Percentiles rank a stretch among this genome's conserved stretches.
Conservation (phyloP, 2,329 filamentous ascomycete genomes). For the Aspergillus melleus region DNA sequence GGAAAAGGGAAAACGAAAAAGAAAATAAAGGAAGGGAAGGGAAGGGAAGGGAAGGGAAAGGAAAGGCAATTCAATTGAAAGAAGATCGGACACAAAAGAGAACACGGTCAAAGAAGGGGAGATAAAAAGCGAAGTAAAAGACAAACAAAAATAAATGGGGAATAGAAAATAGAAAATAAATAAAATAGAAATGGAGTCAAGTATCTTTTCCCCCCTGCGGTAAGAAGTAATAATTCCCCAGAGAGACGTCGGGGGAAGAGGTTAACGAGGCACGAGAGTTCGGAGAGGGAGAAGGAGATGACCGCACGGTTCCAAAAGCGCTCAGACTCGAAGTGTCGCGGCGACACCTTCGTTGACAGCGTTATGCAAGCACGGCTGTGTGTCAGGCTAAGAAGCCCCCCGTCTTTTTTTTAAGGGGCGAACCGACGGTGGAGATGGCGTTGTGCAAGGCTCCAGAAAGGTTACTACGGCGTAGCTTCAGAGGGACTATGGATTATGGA, state of each 20-base stretch:
- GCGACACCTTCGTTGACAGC: slow-evolving; percentile 26
- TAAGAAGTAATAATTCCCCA: slow-evolving; percentile 3
- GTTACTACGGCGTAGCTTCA: slow-evolving; percentile 19
- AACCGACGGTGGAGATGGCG: slow-evolving; percentile 23
- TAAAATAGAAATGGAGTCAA: not conserved
- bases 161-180: not conserved
- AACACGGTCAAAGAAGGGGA: not conserved
- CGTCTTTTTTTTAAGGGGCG: slow-evolving; percentile 21
- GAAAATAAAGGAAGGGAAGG: slow-evolving; percentile 3
- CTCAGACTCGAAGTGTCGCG: slow-evolving; percentile 20
- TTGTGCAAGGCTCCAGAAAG: slow-evolving; percentile 20
- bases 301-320: slow-evolving; percentile 21
- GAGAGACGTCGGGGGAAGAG: slow-evolving; percentile 5
- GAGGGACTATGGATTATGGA: slow-evolving; percentile 9
- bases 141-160: not conserved
- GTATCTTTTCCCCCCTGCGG: not conserved
- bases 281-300: slow-evolving; percentile 1
- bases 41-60: slow-evolving; percentile 1
- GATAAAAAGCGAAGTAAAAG: not conserved
- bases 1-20: not conserved
- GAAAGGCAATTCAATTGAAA: not conserved
- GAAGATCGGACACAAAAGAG: not conserved
- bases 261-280: slow-evolving; percentile 10
- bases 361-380: slow-evolving; percentile 31
- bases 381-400: slow-evolving; percentile 27